Base-by-base conservation (phyloP, 192 early-diverging fungal species). In the Phycomyces blakesleeanus region DNA sequence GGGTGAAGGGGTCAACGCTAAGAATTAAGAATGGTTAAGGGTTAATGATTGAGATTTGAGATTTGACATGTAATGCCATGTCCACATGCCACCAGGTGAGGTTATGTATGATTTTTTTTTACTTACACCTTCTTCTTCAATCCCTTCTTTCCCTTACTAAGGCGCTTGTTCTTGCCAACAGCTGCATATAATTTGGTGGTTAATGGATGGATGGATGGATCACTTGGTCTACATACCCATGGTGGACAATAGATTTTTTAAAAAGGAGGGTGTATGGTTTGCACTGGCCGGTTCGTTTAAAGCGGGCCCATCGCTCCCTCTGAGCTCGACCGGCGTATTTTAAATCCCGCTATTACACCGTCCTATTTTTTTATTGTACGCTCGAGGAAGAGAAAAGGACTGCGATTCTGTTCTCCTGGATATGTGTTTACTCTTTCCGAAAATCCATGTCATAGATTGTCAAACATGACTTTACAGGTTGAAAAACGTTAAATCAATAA, bases 1-100 rank as follows among this genome's bases (percentile, higher is more conserved):
- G 92, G 85, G 92, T 91, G 91, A 98, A 99, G 81, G 97, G 96
- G 81, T 99, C 97, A 77, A 98, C 86, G 77, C 91, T 94, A 76
- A 66, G 39, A 59, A 39, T 38, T 1, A 5, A n/a, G n/a, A n/a
- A 58, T 53, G 24, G 16, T 47, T 12, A 59, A 42, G n/a, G n/a
- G n/a, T 47, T 0, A n/a, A n/a, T 4, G 18, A 49, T 18, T 18
- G 18, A 49, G 3, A 49, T 3, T 6, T 49, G 44, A 18, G 16
- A 49, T 5, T 49, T 49, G 44, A n/a, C n/a, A n/a, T n/a, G 44
- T 18, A 5, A 49, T 49, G 44, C 44, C 18, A 49, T 18, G n/a
- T n/a, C n/a, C 12, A 49, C 12, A 6, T 18, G 29, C 29, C 29
- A 34, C 12, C 16, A 18, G n/a, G n/a, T n/a, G n/a, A n/a, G 40